Base-by-base conservation (phyloP, 208 protist genomes). In the Acanthamoeba lenticulata region DNA sequence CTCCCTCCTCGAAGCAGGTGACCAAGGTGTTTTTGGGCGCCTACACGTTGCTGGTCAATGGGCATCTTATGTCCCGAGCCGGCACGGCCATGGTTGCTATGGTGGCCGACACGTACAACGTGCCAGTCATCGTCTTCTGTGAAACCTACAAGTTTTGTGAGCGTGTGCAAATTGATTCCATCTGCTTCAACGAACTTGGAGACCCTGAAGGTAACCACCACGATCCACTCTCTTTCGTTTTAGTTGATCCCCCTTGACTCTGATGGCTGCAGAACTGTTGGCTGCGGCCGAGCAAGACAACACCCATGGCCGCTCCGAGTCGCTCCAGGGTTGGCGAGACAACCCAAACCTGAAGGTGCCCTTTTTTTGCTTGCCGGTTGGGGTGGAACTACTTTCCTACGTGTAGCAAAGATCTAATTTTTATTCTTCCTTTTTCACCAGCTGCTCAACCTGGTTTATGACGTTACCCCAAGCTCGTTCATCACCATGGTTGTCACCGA, bases 81-180 rank as follows among this genome's bases (percentile, higher is more conserved):
- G 99, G 99, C 47, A 99, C 98, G 1, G 97, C 98, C 7, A 83
- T 98, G 32, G 98, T 99, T 1, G 97, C 98, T 9, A 97, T 99
- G 57, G 98, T 98, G 47, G 99, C 99, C 11, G 98, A 99, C 89
- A 85, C 95, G 5, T 99, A 98, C 94, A 97, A 98, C 60, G 98
- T 99, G 83, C 99, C 99, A 27, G 98, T 99, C 38, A 97, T 99
- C 49, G 98, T 99, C 55, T 99, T 98, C 81, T 99, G 98, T 88
- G 99, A 99, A 95, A 99, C 98, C 47, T 99, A 99, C 97, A 99
- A 99, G 95, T 99, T 99, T 96, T 95, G 98, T n/a, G 97, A 99
- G 38, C 97, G 98, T 77, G 98, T 98, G 69, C 99, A 98, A 97
- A 95, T 99, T 1, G 99, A 99, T 65, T 98, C 98, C 34, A 97